Percentiles rank a stretch among this genome's conserved stretches.
phyloP scores from a whole-genome alignment of 345 rosid species.

The Hibiscus trionum region DNA sequence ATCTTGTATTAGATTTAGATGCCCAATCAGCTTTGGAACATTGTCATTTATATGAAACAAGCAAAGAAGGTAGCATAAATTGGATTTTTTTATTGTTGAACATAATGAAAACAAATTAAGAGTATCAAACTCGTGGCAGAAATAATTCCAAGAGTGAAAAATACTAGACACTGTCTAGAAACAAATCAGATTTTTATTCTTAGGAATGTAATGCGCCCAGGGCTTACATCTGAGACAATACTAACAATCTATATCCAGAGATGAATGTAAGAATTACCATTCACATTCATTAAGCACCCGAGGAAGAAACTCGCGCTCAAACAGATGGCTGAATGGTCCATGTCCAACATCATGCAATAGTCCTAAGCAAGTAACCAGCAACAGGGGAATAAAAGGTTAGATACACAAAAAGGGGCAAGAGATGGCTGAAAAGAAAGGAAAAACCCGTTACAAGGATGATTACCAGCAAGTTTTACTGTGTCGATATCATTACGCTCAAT shows the following conservation, averaged over 20 bases:
- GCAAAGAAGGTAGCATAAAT: background rate
- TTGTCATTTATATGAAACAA: background rate
- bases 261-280: constrained; percentile 29
- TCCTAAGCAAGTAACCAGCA: constrained; percentile 30
- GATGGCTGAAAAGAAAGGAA: background rate
- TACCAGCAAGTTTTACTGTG: constrained; percentile 69
- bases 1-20: background rate
- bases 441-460: background rate
- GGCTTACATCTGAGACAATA: background rate
- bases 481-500: constrained; percentile 48
- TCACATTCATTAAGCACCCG: constrained; percentile 28
- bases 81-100: background rate
- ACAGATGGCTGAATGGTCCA: constrained; percentile 75
- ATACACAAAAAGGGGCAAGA: background rate
- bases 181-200: background rate
- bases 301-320: constrained; percentile 63
- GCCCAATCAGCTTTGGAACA: background rate
- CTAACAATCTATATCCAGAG: background rate
- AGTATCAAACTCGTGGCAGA: background rate
- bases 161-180: background rate
- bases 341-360: constrained; percentile 75
- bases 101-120: background rate
- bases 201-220: background rate
- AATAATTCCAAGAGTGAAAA: background rate
- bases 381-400: background rate